These are phyloP conservation scores for Solanum okadae DNA, from an alignment of 257 asterid species.

Conservation along the genomic window DNA sequence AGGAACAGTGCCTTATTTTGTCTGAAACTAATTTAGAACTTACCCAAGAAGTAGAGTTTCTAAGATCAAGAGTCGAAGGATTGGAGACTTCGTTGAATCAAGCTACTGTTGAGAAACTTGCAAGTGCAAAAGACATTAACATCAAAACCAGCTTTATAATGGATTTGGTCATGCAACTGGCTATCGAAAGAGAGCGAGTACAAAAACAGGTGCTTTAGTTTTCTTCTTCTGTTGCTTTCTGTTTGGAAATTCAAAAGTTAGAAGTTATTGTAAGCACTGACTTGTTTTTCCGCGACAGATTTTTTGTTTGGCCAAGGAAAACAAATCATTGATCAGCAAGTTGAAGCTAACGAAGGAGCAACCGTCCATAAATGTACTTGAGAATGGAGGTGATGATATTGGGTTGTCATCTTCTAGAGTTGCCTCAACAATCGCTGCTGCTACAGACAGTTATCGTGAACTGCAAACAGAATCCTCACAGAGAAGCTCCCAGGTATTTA, in stretches of 20 bases:
- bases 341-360: constrained; percentile 15
- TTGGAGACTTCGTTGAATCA: constrained; percentile 47
- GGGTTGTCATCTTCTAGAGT: constrained; percentile 9
- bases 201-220: constrained; percentile 45
- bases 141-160: constrained; percentile 44
- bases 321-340: constrained; percentile 47
- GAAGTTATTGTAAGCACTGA: not conserved
- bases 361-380: constrained; percentile 9
- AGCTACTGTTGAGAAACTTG: constrained; percentile 38
- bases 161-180: constrained; percentile 66
- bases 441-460: constrained; percentile 15
- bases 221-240: not conserved
- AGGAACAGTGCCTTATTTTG: constrained; percentile 49
- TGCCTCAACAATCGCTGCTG: constrained; percentile 7
- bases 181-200: constrained; percentile 71
- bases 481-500: constrained; percentile 31
- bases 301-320: constrained; percentile 45
- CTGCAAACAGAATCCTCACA: constrained; percentile 24
- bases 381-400: constrained; percentile 4
- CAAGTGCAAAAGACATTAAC: constrained; percentile 49
- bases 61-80: constrained; percentile 32
- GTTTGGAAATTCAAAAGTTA: not conserved
- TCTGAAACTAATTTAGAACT: constrained; percentile 55
- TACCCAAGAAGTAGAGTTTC: constrained; percentile 41
- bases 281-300: constrained; percentile 38